Evolutionary conservation across 1,284 basidiomycete genomes (phyloP), one percentile per base, ranked within the genome.

Genomic region (Bondarzewia mesenterica): DNA sequence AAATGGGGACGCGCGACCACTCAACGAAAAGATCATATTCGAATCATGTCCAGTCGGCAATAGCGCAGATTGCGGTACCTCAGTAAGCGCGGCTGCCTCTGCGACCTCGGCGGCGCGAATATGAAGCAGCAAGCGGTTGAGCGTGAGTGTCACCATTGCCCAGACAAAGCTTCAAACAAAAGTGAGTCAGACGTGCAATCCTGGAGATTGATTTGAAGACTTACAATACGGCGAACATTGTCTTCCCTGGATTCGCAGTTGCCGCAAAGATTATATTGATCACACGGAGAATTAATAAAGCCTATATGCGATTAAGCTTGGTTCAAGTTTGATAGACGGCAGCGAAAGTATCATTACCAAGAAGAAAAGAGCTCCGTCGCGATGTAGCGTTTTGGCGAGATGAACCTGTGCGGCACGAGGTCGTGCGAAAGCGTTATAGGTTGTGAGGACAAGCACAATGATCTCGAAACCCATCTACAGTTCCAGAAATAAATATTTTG

Each of bases 181-280:
- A 10, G 5, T 15, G 5, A 45, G 32, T 10, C 7, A 4, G 25
- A 6, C 12, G 32, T 21, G 44, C 20, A 22, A 16, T 22, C 5
- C 14, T 16, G 1, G 23, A 15, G 16, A 12, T 10, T 22, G 20
- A 16, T 15, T 22, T 8, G 12, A 18, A 16, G 6, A 45, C 44
- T 15, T 23, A 45, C 44, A 35, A 45, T 18, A 36, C 27, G 15
- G 32, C 23, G 18, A 35, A 35, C 4, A n/a, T 16, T 12, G 20
- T 36, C 18, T 20, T 25, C n/a, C 12, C 14, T 12, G 44, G 44
- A 23, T 45, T 29, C 7, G 8, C 44, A 4, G 27, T 45, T 18
- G 44, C 44, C 18, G 44, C 44, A 27, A 45, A 45, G n/a, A 20
- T 32, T n/a, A 45, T 36, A 21, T 45, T 45, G 16, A 32, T 5